Base-by-base conservation (phyloP, 1,284 basidiomycete species). In the Trichosporon sp. region DNA sequence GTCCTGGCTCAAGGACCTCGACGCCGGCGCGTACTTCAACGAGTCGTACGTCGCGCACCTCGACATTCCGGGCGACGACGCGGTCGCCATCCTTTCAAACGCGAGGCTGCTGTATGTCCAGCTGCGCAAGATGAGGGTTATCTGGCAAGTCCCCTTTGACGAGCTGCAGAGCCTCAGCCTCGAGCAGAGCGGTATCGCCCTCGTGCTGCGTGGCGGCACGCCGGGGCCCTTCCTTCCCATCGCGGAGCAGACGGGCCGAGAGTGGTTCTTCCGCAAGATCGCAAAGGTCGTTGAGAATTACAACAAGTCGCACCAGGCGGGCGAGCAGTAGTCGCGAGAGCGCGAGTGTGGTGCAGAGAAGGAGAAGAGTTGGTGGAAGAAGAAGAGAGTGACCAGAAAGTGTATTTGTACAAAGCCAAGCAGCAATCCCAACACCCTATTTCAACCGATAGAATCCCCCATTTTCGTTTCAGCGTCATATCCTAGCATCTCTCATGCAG, bases 21-120 rank as follows among this genome's bases (percentile, higher is more conserved):
- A 79, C 37, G 73, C 76, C 1, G 96, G 96, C 16, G 86, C 89
- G 46, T 96, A 91, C 83, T 89, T 93, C 75, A 86, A 88, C 76
- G 96, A 98, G 79, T 86, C 86, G 65, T 99, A 98, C 80, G 92
- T 98, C 63, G 95, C 96, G 6, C 96, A 98, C 80, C 90, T 96
- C 71, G 92, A 92, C 81, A 87, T 91, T 32, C 89, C 91, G 46
- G 92, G 90, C 10, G 90, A 91, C 70, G 94, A 96, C 83, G 91
- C 91, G 71, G 90, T 96, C 6, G 89, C 94, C 37, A 87, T 97
- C 56, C 85, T 98, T 73, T 96, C 94, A 7, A 89, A 90, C 54
- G 88, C 89, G 3, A 87, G 90, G 48, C 88, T 98, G 54, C 82
- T 99, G 40, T 91, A 91, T 21, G 93, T 99, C 80, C 91, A 91